Evolutionary conservation across 768 basidiomycete species (phyloP).

Genomic region (Rhodotorula sphaerocarpa): DNA sequence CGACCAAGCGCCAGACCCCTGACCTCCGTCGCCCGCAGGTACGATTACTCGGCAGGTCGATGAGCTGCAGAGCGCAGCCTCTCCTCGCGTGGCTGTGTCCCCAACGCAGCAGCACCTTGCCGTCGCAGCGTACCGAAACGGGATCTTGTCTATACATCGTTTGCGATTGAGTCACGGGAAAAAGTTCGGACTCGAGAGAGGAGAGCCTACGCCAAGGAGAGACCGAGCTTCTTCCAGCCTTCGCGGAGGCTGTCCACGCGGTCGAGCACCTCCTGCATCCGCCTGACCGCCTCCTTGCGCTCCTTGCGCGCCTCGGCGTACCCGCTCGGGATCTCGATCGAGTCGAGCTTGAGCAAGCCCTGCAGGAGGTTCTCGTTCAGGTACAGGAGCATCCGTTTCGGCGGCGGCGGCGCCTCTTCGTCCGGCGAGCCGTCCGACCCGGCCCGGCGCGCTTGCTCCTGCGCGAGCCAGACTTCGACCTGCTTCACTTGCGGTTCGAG

Average conservation of each 20-base stretch:
- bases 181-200: no score
- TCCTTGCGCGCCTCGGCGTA: constrained; percentile 72
- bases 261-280: constrained; percentile 75
- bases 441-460: constrained; percentile 33
- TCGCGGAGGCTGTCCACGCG: constrained; percentile 66
- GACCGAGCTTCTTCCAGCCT: constrained; percentile 24
- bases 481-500: constrained; percentile 23
- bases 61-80: neutral
- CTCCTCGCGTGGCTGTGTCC: neutral
- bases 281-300: constrained; percentile 76
- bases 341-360: constrained; percentile 76
- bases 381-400: constrained; percentile 24
- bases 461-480: constrained; percentile 27
- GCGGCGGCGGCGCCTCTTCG: constrained; percentile 51
- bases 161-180: no score
- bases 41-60: constrained; percentile 29
- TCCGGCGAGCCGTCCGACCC: constrained; percentile 31
- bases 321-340: constrained; percentile 60
- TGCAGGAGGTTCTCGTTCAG: constrained; percentile 78
- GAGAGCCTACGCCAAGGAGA: neutral
- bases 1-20: neutral
- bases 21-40: neutral
- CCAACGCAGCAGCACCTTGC: no score
- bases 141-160: no score
- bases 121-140: no score